Percentiles rank a stretch among this genome's conserved stretches.
These are phyloP conservation scores for Podospora australis DNA, from an alignment of 495 filamentous ascomycete genomes.

Conservation along the genomic window DNA sequence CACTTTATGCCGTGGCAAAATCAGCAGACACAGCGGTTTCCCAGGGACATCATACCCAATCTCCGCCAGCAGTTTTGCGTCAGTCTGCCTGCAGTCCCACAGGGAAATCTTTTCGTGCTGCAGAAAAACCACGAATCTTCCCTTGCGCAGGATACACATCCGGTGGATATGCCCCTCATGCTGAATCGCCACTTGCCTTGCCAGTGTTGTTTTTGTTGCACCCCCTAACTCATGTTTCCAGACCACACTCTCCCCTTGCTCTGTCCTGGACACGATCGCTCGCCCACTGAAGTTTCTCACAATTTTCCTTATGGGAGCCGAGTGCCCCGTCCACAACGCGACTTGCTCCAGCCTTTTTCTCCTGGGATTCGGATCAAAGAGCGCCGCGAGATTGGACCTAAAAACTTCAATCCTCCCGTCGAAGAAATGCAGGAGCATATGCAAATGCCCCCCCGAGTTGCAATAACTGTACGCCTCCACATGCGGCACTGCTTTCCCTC, in stretches of 20 bases:
- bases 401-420: slow-evolving; percentile 80
- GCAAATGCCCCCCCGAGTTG: slow-evolving; percentile 55
- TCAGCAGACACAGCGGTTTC: slow-evolving; percentile 76
- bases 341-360: slow-evolving; percentile 52
- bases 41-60: slow-evolving; percentile 56
- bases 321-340: slow-evolving; percentile 79
- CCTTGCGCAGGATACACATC: slow-evolving; percentile 67
- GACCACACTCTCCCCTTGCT: slow-evolving; percentile 70
- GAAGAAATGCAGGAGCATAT: slow-evolving; percentile 79
- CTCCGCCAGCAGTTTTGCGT: slow-evolving; percentile 51
- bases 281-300: slow-evolving; percentile 74
- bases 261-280: slow-evolving; percentile 74
- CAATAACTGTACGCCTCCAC: slow-evolving; percentile 71
- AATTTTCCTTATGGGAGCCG: slow-evolving; percentile 71
- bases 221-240: slow-evolving; percentile 60
- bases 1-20: slow-evolving; percentile 59
- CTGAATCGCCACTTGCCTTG: slow-evolving; percentile 63
- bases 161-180: slow-evolving; percentile 73
- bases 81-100: slow-evolving; percentile 64
- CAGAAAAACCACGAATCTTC: slow-evolving; percentile 73
- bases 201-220: slow-evolving; percentile 44
- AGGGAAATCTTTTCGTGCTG: slow-evolving; percentile 69
- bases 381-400: slow-evolving; percentile 65
- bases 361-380: slow-evolving; percentile 73
- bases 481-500: slow-evolving; percentile 39